Conservation (phyloP, 2,329 filamentous ascomycete genomes). For the Cephalotrichum gorgonifer region DNA sequence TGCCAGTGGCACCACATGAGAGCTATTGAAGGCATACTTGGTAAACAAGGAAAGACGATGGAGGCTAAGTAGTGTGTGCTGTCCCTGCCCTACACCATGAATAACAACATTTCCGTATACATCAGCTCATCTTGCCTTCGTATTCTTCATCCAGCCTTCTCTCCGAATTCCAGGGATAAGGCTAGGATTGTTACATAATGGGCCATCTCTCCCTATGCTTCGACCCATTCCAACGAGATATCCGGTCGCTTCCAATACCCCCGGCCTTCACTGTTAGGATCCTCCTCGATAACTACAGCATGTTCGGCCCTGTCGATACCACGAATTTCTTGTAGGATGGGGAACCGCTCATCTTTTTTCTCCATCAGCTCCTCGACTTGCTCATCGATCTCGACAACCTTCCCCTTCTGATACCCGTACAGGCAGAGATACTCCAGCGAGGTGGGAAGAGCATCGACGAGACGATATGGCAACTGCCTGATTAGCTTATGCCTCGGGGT, state of each 20-base stretch:
- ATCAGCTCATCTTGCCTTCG: no score
- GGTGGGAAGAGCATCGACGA: slow-evolving; percentile 8
- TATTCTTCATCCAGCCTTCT: no score
- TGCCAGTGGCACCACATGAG: no score
- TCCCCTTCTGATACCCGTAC: slow-evolving; percentile 8
- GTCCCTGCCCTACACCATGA: no score
- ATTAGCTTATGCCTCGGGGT: neutral
- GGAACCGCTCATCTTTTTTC: slow-evolving; percentile 6
- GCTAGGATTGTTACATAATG: no score
- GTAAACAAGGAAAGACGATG: no score
- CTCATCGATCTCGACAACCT: slow-evolving; percentile 1
- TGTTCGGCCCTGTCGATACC: neutral
- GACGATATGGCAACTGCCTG: neutral
- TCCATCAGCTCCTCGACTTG: slow-evolving; percentile 7
- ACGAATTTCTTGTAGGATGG: slow-evolving; percentile 3
- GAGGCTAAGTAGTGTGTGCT: no score
- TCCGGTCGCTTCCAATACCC: neutral
- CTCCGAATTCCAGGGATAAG: no score
- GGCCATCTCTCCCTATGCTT: no score
- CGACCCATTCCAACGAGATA: neutral
- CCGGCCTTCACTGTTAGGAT: neutral
- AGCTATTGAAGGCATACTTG: no score
- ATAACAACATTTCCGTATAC: no score
- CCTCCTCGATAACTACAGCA: neutral
- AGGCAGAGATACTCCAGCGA: slow-evolving; percentile 8